A percentile compares a stretch with the other conserved stretches of the same genome.
These are phyloP conservation scores for Penicillium frequentans DNA, from an alignment of 2,329 filamentous ascomycete species.

Conservation along the genomic window DNA sequence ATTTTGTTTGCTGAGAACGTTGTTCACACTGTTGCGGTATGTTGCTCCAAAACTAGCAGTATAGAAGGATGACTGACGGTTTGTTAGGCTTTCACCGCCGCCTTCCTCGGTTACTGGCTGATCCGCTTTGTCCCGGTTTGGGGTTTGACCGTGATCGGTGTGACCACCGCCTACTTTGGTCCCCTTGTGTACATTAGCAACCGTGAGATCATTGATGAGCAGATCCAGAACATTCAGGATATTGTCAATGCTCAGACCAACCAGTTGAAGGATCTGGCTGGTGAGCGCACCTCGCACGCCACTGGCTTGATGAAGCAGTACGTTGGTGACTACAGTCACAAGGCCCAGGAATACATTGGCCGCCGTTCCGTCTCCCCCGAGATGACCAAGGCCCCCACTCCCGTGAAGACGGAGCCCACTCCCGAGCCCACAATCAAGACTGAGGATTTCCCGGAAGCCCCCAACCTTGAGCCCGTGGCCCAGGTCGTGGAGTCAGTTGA, in stretches of 20 bases:
- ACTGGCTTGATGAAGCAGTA: constrained; percentile 59
- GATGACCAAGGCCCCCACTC: constrained; percentile 26
- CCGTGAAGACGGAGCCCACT: constrained; percentile 21
- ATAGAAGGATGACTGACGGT: not conserved
- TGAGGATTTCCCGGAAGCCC: constrained; percentile 52
- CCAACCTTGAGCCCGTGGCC: constrained; percentile 39
- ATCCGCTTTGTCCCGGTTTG: constrained; percentile 67
- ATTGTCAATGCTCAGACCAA: constrained; percentile 59
- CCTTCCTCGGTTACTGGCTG: constrained; percentile 63
- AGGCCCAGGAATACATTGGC: constrained; percentile 59
- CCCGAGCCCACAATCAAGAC: constrained; percentile 24
- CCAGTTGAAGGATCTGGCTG: constrained; percentile 61
- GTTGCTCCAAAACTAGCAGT: constrained; percentile 24
- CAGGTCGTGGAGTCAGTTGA: constrained; percentile 29
- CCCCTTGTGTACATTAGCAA: constrained; percentile 66
- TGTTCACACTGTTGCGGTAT: constrained; percentile 59
- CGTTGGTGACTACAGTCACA: constrained; percentile 60
- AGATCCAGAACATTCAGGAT: constrained; percentile 55
- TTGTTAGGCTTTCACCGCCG: constrained; percentile 57
- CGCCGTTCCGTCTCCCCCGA: constrained; percentile 37
- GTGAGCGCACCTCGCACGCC: constrained; percentile 60
- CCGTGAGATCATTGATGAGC: constrained; percentile 63
- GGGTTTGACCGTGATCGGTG: constrained; percentile 60
- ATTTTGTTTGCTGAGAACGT: constrained; percentile 67
- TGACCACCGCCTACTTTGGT: constrained; percentile 57